Percentiles rank a stretch among this genome's conserved stretches.
Evolutionary conservation across 176 grass and related monocot species (phyloP).

Genomic region (Miscanthus lutarioriparius): DNA sequence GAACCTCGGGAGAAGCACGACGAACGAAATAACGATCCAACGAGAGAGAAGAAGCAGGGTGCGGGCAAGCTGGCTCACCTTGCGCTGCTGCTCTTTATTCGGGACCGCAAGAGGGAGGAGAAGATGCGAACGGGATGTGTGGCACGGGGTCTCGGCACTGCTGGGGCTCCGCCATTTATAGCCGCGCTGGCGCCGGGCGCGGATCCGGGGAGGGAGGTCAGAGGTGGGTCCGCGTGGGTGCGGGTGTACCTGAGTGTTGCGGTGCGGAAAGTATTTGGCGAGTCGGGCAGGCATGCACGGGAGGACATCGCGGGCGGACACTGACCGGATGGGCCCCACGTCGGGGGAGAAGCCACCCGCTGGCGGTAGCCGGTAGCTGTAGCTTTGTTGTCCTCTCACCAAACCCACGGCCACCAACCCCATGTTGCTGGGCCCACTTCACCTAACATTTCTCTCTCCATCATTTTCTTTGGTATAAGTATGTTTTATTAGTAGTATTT

Average conservation of each 20-base stretch:
- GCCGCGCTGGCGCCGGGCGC: neutral
- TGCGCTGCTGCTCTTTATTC: constrained; percentile 30
- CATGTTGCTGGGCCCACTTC: neutral
- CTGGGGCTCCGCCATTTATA: constrained; percentile 24
- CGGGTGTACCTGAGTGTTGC: neutral
- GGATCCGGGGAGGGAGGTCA: neutral
- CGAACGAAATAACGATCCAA: neutral
- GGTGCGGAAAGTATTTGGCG: constrained; percentile 3
- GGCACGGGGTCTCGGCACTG: neutral
- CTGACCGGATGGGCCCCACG: neutral
- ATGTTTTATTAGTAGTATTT: neutral
- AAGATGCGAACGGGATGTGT: neutral
- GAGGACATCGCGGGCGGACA: neutral
- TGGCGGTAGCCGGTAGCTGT: neutral
- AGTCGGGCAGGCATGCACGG: neutral
- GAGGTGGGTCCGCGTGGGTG: neutral
- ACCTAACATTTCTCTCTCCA: neutral
- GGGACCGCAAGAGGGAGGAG: neutral
- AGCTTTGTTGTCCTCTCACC: neutral
- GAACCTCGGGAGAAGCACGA: neutral
- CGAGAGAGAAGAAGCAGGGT: neutral
- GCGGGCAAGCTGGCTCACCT: constrained; percentile 18
- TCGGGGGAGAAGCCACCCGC: neutral
- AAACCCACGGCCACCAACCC: constrained; percentile 13
- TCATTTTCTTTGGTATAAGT: neutral